These are phyloP conservation scores for Dittrichia graveolens DNA, from an alignment of 129 eudicot species.

Conservation along the genomic window DNA sequence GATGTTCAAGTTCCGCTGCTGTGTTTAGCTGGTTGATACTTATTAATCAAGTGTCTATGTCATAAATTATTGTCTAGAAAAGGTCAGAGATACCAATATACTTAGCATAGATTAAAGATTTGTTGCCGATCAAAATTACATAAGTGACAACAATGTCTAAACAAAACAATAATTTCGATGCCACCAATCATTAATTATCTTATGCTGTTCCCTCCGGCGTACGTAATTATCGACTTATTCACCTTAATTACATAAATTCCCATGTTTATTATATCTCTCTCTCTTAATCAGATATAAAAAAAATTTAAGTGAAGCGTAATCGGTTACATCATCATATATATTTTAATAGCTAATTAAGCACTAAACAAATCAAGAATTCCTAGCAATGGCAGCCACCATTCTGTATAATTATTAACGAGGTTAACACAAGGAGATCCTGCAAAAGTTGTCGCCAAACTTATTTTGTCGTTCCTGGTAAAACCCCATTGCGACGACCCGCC, in stretches of 20 bases:
- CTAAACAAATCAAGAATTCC: not conserved
- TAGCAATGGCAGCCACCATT: no score
- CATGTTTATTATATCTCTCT: not conserved
- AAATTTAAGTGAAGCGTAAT: not conserved
- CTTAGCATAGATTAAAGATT: not conserved
- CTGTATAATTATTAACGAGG: no score
- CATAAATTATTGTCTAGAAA: not conserved
- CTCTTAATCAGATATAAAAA: no score
- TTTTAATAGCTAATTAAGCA: not conserved
- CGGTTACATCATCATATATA: not conserved
- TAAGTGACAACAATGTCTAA: not conserved
- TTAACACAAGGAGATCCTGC: no score
- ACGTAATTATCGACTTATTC: not conserved
- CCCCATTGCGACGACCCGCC: no score
- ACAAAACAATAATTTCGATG: conserved; percentile 15
- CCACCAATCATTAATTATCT: not conserved
- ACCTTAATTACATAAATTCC: not conserved
- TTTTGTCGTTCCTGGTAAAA: no score
- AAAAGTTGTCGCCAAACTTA: no score
- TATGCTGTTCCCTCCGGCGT: not conserved
- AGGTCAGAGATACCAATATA: not conserved
- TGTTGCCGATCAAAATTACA: no score
- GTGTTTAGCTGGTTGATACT: no score
- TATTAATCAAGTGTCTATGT: no score
- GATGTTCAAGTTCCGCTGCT: no score